Evolutionary conservation across 345 rosid species (phyloP).

Genomic region (Cardamine chenopodiifolia): DNA sequence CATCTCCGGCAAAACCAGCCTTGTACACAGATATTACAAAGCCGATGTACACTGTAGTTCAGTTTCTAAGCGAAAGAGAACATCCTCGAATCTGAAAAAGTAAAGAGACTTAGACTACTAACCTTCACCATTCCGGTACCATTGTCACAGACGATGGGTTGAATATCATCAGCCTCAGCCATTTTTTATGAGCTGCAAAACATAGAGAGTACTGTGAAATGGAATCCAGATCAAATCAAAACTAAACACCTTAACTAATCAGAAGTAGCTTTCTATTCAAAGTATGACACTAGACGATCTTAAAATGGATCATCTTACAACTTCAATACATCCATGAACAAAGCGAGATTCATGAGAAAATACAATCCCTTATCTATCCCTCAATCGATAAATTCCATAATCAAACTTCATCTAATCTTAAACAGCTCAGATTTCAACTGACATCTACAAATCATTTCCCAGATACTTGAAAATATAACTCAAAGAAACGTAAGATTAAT

Average conservation of each 20-base stretch:
- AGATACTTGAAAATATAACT: neutral
- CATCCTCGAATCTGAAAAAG: neutral
- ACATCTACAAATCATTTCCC: conserved; percentile 22
- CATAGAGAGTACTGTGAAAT: neutral
- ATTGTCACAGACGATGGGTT: conserved; percentile 51
- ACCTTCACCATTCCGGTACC: conserved; percentile 50
- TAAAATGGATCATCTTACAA: neutral
- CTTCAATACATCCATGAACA: conserved; percentile 21
- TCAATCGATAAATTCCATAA: neutral
- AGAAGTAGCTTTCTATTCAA: neutral
- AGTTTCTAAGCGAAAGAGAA: neutral
- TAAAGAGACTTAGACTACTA: neutral
- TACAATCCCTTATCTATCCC: neutral
- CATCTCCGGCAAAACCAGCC: conserved; percentile 68
- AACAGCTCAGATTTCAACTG: conserved; percentile 20
- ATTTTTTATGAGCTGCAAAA: conserved; percentile 40
- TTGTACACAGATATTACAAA: neutral
- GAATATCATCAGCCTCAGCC: conserved; percentile 52
- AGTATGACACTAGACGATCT: neutral
- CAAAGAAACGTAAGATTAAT: neutral
- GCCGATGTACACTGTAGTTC: neutral
- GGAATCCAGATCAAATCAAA: neutral
- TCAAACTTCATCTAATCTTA: conserved; percentile 9
- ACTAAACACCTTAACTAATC: neutral
- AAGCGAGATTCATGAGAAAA: neutral